A percentile compares a stretch with the other conserved stretches of the same genome.
These are phyloP conservation scores for Fusarium bactridioides DNA, from an alignment of 2,329 filamentous ascomycete genomes.

Conservation along the genomic window DNA sequence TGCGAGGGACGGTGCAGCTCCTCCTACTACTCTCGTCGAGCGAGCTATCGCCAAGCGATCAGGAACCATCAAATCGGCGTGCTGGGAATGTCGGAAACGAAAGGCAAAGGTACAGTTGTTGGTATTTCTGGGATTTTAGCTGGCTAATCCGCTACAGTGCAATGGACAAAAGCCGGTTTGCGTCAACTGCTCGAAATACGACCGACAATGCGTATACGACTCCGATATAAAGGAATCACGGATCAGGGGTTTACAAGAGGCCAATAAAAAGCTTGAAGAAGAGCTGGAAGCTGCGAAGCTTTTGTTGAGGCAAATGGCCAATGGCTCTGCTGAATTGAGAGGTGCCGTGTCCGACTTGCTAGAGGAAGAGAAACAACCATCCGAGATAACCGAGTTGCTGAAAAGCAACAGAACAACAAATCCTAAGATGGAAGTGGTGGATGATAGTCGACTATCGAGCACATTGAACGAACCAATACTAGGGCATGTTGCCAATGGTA, in stretches of 20 bases:
- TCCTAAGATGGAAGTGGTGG: accelerated
- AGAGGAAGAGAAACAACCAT: background rate
- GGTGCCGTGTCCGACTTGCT: background rate
- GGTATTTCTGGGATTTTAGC: accelerated
- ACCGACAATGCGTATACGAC: constrained; percentile 1
- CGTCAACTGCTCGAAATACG: background rate
- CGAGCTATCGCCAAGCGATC: background rate
- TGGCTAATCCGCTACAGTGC: background rate
- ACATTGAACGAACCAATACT: no score
- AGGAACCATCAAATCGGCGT: background rate
- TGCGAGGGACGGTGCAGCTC: background rate
- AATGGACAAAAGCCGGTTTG: constrained; percentile 3
- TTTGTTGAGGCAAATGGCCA: background rate
- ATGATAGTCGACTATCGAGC: accelerated
- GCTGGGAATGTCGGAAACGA: constrained; percentile 2
- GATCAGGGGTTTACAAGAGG: background rate
- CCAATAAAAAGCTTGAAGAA: background rate
- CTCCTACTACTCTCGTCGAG: background rate
- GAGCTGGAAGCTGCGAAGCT: background rate
- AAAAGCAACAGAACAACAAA: background rate
- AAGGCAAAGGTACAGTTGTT: background rate
- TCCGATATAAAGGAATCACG: background rate
- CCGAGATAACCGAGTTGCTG: background rate
- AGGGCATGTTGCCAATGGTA: accelerated
- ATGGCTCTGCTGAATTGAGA: background rate